phyloP scores from a whole-genome alignment of 345 rosid species.

The Pistacia vera region DNA sequence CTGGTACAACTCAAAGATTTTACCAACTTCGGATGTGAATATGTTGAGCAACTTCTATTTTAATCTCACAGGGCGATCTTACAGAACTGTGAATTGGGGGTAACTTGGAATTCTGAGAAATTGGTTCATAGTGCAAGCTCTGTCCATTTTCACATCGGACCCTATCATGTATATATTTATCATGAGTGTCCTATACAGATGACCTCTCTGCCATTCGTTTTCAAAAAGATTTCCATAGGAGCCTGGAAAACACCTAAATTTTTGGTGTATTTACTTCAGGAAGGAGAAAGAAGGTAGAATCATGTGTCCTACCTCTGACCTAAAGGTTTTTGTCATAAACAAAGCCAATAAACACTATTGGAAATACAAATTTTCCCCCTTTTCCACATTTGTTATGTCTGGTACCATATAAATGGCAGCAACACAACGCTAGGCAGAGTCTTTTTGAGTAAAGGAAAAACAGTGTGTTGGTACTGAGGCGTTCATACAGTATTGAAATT shows the following conservation, averaged over 20 bases:
- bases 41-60: not conserved
- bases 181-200: not conserved
- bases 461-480: not conserved
- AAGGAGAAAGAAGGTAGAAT: not conserved
- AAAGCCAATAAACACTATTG: not conserved
- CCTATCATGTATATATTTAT: not conserved
- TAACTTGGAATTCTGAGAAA: not conserved
- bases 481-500: not conserved
- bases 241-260: not conserved
- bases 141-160: not conserved
- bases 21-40: conserved; percentile 8
- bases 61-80: not conserved
- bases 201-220: not conserved
- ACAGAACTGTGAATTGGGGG: not conserved
- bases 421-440: not conserved
- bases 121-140: not conserved
- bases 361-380: not conserved
- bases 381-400: not conserved
- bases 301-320: not conserved
- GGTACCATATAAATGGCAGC: not conserved
- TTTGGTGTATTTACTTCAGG: not conserved
- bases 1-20: conserved; percentile 49
- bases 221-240: not conserved
- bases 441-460: not conserved
- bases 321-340: not conserved